Percentiles rank a stretch among this genome's conserved stretches.
Evolutionary conservation across 441 rosid species (phyloP).

Genomic region (Pelargonium australe): DNA sequence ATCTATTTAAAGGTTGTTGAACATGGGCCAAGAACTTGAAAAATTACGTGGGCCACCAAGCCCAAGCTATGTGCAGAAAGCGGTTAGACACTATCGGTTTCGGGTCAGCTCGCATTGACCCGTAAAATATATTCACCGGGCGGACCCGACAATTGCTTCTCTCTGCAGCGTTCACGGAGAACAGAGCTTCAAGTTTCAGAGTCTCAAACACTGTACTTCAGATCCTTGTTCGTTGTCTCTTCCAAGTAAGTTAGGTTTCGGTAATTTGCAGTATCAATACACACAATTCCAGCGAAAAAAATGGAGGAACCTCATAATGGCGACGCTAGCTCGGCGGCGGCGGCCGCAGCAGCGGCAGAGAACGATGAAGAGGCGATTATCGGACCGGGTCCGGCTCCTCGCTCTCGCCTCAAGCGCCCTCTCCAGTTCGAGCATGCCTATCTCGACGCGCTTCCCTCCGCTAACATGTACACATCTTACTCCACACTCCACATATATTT

Average conservation of each 20-base stretch:
- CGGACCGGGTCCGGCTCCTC: constrained; percentile 70
- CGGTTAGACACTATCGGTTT: too few species aligned
- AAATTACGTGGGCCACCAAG: too few species aligned
- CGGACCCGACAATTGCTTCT: too few species aligned
- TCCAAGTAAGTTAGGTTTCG: neutral
- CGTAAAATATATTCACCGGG: too few species aligned
- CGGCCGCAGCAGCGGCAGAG: neutral
- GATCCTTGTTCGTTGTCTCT: neutral
- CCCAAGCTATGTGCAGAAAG: too few species aligned
- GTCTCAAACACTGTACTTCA: too few species aligned
- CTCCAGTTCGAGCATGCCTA: constrained; percentile 90
- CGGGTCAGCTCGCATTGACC: too few species aligned
- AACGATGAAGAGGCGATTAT: constrained; percentile 37
- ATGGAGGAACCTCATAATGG: neutral
- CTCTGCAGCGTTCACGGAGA: too few species aligned
- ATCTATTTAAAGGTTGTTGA: too few species aligned
- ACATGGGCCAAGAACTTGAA: too few species aligned
- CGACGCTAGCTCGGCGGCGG: neutral
- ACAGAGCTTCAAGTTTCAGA: too few species aligned
- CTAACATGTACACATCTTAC: constrained; percentile 49
- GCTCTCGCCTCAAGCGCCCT: constrained; percentile 66
- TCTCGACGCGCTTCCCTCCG: constrained; percentile 83
- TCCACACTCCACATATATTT: neutral
- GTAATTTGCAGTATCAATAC: neutral
- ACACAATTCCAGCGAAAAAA: neutral